Evolutionary conservation across 805 yeast species (phyloP).

Genomic region (Candida taoyuanica): DNA sequence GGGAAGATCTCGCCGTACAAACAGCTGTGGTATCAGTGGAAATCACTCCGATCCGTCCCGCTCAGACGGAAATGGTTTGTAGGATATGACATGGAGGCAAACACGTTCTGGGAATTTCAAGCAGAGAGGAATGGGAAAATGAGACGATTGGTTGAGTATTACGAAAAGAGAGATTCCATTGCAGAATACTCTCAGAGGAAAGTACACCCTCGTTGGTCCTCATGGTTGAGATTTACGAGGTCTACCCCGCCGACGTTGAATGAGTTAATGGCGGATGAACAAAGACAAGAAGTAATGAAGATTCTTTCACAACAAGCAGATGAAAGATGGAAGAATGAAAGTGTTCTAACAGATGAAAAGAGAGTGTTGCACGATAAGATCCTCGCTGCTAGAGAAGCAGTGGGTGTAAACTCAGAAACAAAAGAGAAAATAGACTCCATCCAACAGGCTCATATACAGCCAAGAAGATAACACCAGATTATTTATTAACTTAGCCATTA

Average conservation of each 20-base stretch:
- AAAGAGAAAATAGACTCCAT: conserved; percentile 25
- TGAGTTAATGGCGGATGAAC: conserved; percentile 56
- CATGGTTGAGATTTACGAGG: conserved; percentile 72
- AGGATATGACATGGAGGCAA: conserved; percentile 75
- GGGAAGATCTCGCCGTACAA: conserved; percentile 46
- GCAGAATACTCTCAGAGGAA: conserved; percentile 35
- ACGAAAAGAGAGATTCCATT: conserved; percentile 44
- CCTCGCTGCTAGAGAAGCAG: conserved; percentile 26
- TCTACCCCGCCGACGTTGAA: conserved; percentile 53
- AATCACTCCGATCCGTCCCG: conserved; percentile 59
- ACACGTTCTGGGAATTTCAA: conserved; percentile 80
- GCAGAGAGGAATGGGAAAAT: conserved; percentile 45
- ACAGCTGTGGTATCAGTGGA: conserved; percentile 51
- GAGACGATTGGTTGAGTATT: conserved; percentile 61
- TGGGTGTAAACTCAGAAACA: conserved; percentile 11
- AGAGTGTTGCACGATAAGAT: conserved; percentile 12
- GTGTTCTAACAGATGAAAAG: conserved; percentile 10
- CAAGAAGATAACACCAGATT: conserved; percentile 27
- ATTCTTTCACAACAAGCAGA: conserved; percentile 25
- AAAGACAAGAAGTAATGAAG: conserved; percentile 50
- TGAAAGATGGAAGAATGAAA: conserved; percentile 25
- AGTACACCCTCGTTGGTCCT: conserved; percentile 68
- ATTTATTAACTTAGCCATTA: conserved; percentile 5
- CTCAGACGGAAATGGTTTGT: conserved; percentile 61
- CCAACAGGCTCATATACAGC: conserved; percentile 35